A percentile compares a stretch with the other conserved stretches of the same genome.
These are phyloP conservation scores for Aspergillus brasiliensis DNA, from an alignment of 2,329 filamentous ascomycete species.

Conservation along the genomic window DNA sequence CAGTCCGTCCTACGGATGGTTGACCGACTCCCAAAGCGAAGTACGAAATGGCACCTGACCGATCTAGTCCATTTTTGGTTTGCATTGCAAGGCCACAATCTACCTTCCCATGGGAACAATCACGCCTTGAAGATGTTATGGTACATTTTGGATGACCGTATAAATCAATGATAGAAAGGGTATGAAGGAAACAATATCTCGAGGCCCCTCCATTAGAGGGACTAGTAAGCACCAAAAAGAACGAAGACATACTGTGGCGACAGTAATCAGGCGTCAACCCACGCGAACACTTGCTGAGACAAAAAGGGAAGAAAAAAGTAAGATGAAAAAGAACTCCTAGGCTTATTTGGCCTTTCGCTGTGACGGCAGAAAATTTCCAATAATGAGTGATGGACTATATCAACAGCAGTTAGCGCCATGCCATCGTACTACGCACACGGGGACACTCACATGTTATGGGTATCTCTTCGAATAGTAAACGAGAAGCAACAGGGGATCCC, in stretches of 20 bases:
- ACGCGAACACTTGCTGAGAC: neutral
- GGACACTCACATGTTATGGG: conserved; percentile 84
- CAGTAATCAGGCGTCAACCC: neutral
- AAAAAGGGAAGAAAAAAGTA: neutral
- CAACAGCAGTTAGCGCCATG: conserved; percentile 6
- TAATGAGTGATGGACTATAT: conserved; percentile 82
- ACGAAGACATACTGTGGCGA: neutral
- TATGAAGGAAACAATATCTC: neutral
- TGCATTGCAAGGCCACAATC: neutral
- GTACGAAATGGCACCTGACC: conserved; percentile 13
- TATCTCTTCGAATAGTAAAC: conserved; percentile 92
- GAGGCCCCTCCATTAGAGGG: neutral
- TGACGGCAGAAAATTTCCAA: conserved; percentile 94
- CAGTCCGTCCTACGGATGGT: neutral
- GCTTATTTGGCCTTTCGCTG: conserved; percentile 57
- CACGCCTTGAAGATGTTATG: neutral
- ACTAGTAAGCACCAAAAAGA: neutral
- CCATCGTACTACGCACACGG: too few relatives aligned
- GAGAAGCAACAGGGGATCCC: conserved; percentile 95
- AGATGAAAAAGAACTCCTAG: neutral
- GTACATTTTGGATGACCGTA: neutral
- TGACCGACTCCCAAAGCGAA: neutral
- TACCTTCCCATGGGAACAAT: neutral
- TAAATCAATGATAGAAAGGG: neutral
- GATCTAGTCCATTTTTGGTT: conserved; percentile 10